phyloP scores from a whole-genome alignment of 495 filamentous ascomycete genomes.

The Astrocystis sublimbata region DNA sequence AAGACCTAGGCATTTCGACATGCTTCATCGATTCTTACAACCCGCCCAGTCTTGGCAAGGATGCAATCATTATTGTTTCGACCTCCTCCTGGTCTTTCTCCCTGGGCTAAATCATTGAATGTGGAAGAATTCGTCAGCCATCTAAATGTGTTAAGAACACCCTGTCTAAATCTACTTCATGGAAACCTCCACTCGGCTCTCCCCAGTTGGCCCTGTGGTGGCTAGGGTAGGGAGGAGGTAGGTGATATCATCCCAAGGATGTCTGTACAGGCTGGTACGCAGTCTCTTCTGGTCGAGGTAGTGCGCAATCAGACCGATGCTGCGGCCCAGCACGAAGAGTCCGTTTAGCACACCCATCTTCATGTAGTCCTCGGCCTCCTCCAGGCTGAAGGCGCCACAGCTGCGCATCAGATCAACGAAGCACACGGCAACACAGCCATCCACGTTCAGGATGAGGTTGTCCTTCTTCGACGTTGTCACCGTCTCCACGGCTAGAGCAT shows the following conservation, averaged over 20 bases:
- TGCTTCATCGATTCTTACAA: slow-evolving; percentile 21
- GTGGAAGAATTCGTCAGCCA: not conserved
- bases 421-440: slow-evolving; percentile 96
- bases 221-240: slow-evolving; percentile 86
- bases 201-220: slow-evolving; percentile 70
- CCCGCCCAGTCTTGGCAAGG: slow-evolving; percentile 15
- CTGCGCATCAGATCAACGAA: slow-evolving; percentile 97
- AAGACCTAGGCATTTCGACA: slow-evolving; percentile 13
- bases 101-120: not conserved
- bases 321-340: slow-evolving; percentile 94
- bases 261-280: slow-evolving; percentile 95
- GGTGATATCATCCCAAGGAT: slow-evolving; percentile 98
- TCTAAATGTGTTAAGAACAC: slow-evolving; percentile 11
- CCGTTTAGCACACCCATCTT: slow-evolving; percentile 98
- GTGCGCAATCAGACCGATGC: slow-evolving; percentile 98
- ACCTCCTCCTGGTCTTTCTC: not conserved
- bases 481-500: slow-evolving; percentile 94
- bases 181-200: slow-evolving; percentile 89
- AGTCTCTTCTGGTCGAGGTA: slow-evolving; percentile 99
- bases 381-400: slow-evolving; percentile 89
- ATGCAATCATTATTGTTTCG: slow-evolving; percentile 17
- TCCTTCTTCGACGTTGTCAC: slow-evolving; percentile 99
- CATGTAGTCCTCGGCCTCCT: slow-evolving; percentile 83
- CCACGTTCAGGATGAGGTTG: slow-evolving; percentile 99
- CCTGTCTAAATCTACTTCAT: slow-evolving; percentile 42